phyloP scores from a whole-genome alignment of 768 basidiomycete species.

The Leccinum arenicola region DNA sequence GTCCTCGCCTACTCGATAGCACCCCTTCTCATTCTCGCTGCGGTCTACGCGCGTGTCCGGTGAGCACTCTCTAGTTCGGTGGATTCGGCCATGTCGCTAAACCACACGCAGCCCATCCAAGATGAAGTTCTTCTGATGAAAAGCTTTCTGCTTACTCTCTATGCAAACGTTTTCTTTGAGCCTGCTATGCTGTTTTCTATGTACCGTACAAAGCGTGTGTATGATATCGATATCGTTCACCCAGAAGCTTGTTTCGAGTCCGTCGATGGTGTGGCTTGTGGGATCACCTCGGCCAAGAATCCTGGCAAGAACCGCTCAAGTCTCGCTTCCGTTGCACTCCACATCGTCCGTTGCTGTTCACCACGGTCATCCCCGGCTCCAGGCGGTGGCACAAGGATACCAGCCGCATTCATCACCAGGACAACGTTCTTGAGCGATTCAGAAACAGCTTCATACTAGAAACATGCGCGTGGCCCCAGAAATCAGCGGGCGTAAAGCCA shows the following conservation, averaged over 20 bases:
- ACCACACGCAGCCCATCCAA: constrained; percentile 49
- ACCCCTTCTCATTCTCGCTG: constrained; percentile 45
- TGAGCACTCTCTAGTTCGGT: constrained; percentile 25
- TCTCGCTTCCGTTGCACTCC: constrained; percentile 82
- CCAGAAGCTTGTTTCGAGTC: constrained; percentile 14
- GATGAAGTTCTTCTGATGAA: constrained; percentile 51
- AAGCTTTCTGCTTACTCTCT: not conserved
- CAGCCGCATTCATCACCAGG: constrained; percentile 91
- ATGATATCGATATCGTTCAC: constrained; percentile 6
- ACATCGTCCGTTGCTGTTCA: constrained; percentile 67
- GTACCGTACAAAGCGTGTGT: constrained; percentile 2
- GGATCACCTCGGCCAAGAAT: constrained; percentile 72
- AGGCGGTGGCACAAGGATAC: constrained; percentile 67
- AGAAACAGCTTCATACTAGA: constrained; percentile 88
- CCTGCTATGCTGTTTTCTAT: not conserved
- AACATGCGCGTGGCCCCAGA: not conserved
- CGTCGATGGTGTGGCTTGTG: constrained; percentile 15
- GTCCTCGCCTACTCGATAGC: constrained; percentile 54
- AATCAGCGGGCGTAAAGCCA: constrained; percentile 5
- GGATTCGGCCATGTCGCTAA: not conserved
- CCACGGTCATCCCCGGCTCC: constrained; percentile 44
- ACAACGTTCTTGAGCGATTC: constrained; percentile 97
- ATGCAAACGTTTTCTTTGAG: not conserved
- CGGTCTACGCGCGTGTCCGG: constrained; percentile 51
- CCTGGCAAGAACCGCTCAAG: constrained; percentile 92